Evolutionary conservation across 2,329 filamentous ascomycete species (phyloP), one percentile per base, ranked within the genome.

Genomic region (Ceratocystis smalleyi): DNA sequence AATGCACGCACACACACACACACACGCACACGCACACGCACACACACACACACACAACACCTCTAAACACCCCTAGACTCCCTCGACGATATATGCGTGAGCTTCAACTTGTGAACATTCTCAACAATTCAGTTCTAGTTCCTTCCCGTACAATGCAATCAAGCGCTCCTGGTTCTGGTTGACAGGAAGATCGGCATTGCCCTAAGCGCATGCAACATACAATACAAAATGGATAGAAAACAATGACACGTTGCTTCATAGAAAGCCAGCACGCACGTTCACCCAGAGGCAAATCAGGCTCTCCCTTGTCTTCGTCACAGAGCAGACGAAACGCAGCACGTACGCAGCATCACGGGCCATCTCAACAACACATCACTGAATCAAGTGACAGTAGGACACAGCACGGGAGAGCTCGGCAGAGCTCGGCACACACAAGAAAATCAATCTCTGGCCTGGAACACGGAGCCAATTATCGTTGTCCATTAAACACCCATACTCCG

Each of bases 211-310:
- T 57, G 54, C 54, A 27, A 57, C 54, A 35, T 57, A 17, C 47
- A 40, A 40, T 40, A 24, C 47, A 51, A 51, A 10, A 51, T 51
- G 15, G 5, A 35, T 22, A 51, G 47, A 57, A 15, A 35, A 35
- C 54, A 57, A 57, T 57, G 30, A 57, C 54, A 57, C 54, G 54
- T 57, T 57, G 54, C 54, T 57, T 57, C 54, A 35, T 35, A 24
- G 32, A 24, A 35, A 40, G 2, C 35, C 12, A 40, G 27, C 27
- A 35, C 27, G 47, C 22, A 19, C 22, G 54, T 19, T 35, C 54
- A 8, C 27, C 54, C 15, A 35, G 54, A 57, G 54, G 54, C 54
- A 35, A 57, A 19, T 57, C 54, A n/a, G 6, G 35, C 3, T n/a
- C 10, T 12, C 7, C 24, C 10, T 3, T 19, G 10, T 15, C 12